These are phyloP conservation scores for Termitomyces eurrhizus DNA, from an alignment of 768 basidiomycete genomes.

Conservation along the genomic window DNA sequence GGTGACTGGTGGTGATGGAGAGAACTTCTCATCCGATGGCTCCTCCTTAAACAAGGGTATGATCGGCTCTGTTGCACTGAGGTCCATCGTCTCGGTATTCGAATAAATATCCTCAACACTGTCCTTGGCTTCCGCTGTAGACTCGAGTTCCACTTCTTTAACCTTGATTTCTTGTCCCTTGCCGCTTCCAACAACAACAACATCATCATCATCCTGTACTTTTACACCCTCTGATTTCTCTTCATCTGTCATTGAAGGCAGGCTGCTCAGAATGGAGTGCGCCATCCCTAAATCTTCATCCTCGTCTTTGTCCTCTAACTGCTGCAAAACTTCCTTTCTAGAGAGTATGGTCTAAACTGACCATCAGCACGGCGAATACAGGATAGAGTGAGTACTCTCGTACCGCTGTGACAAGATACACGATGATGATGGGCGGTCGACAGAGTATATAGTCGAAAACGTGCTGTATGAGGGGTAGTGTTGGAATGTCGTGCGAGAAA, in stretches of 20 bases:
- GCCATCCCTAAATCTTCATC: slow-evolving; percentile 61
- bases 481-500: slow-evolving; percentile 90
- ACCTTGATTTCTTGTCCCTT: neutral
- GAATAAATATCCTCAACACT: neutral
- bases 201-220: neutral
- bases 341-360: slow-evolving; percentile 60
- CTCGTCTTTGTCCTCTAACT: slow-evolving; percentile 64
- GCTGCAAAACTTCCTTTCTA: slow-evolving; percentile 63
- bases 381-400: slow-evolving; percentile 24
- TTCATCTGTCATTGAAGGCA: slow-evolving; percentile 49
- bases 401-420: slow-evolving; percentile 84
- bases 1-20: neutral
- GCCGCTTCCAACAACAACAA: too few relatives aligned
- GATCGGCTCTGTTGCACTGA: neutral
- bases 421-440: slow-evolving; percentile 73
- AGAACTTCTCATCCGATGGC: neutral
- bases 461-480: slow-evolving; percentile 84
- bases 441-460: slow-evolving; percentile 88
- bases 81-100: neutral
- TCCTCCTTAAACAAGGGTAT: neutral
- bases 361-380: neutral
- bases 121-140: neutral
- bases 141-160: neutral
- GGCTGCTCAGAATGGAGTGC: slow-evolving; percentile 65
- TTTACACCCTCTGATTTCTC: neutral